These are phyloP conservation scores for Neckera pumila DNA, from an alignment of 225 moss, liverwort and hornwort species.

Conservation along the genomic window DNA sequence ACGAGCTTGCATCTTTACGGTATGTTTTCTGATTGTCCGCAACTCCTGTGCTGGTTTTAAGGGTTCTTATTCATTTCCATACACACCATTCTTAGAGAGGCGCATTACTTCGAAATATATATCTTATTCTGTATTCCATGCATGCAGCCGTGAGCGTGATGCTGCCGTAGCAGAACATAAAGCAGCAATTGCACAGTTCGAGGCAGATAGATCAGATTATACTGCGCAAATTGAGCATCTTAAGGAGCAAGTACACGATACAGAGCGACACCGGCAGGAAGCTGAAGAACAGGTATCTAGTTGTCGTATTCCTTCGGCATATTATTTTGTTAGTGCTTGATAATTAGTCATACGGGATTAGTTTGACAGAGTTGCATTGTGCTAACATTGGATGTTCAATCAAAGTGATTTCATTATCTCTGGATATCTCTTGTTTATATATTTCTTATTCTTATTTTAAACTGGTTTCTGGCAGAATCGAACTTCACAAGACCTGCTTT, in stretches of 20 bases:
- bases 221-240: constrained; percentile 63
- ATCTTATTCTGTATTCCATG: background rate
- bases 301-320: background rate
- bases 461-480: constrained; percentile 45
- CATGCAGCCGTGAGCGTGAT: constrained; percentile 73
- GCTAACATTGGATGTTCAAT: background rate
- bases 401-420: background rate
- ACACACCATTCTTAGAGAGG: background rate
- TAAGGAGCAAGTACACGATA: constrained; percentile 75
- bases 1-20: constrained; percentile 74
- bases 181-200: constrained; percentile 58
- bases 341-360: background rate
- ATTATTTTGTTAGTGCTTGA: background rate
- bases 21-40: constrained; percentile 15
- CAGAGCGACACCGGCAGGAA: constrained; percentile 71
- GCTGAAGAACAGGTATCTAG: constrained; percentile 68
- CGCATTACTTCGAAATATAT: background rate
- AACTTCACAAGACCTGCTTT: constrained; percentile 53
- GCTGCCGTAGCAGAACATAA: constrained; percentile 67
- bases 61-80: background rate
- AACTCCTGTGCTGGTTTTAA: background rate
- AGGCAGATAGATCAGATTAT: constrained; percentile 70
- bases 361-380: background rate
- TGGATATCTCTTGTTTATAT: background rate
- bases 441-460: background rate